A percentile compares a stretch with the other conserved stretches of the same genome.
Evolutionary conservation across 2,329 filamentous ascomycete species (phyloP).

Genomic region (Aspergillus niger): DNA sequence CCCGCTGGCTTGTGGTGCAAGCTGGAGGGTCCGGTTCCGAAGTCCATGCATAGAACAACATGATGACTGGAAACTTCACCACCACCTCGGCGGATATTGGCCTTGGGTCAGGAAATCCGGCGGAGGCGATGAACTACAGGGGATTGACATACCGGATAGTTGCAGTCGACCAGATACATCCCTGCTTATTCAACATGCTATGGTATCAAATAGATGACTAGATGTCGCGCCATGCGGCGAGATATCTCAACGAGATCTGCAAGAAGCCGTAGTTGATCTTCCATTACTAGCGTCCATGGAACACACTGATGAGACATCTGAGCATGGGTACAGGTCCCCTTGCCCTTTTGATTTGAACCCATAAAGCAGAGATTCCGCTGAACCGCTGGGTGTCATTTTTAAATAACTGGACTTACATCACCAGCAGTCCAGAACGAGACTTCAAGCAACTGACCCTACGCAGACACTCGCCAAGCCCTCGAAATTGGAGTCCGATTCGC

Average conservation of each 20-base stretch:
- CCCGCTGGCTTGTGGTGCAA: constrained; percentile 16
- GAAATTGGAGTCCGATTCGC: constrained; percentile 56
- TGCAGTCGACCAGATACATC: constrained; percentile 60
- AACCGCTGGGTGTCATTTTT: constrained; percentile 57
- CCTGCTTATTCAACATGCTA: not conserved
- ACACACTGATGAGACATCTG: not conserved
- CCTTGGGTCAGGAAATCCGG: constrained; percentile 57
- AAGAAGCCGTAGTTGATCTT: constrained; percentile 49
- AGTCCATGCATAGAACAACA: constrained; percentile 13
- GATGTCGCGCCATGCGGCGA: constrained; percentile 61
- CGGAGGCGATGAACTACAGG: constrained; percentile 35
- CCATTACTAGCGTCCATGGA: not conserved
- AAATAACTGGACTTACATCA: constrained; percentile 59
- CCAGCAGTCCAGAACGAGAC: constrained; percentile 43
- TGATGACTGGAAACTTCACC: constrained; percentile 51
- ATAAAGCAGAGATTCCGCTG: constrained; percentile 42
- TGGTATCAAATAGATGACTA: constrained; percentile 26
- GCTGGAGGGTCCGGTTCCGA: constrained; percentile 26
- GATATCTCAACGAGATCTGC: constrained; percentile 57
- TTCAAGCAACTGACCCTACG: constrained; percentile 61
- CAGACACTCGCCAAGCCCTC: constrained; percentile 57
- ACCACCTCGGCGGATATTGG: constrained; percentile 58
- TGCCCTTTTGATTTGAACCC: constrained; percentile 51
- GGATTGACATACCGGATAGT: constrained; percentile 48
- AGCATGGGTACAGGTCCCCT: constrained; percentile 44